Evolutionary conservation across 192 early-diverging fungal species (phyloP).

Genomic region (Coemansia sp.): DNA sequence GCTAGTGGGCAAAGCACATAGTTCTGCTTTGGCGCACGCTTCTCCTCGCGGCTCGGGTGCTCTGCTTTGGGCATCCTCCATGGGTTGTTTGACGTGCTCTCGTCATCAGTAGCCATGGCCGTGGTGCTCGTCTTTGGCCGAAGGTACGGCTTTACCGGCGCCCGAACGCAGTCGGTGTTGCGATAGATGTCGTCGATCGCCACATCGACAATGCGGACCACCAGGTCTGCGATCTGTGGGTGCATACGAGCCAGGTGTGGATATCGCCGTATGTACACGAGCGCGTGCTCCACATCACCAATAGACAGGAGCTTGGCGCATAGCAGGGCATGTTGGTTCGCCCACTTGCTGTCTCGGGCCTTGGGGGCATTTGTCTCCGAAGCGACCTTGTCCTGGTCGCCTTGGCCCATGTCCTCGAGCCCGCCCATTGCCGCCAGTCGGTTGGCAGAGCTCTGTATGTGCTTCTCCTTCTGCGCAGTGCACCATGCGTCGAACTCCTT

Average conservation of each 20-base stretch:
- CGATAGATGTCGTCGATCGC: conserved; percentile 19
- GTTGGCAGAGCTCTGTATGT: neutral
- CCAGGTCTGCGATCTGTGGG: conserved; percentile 25
- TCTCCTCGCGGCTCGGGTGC: too few species aligned
- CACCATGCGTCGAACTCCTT: conserved; percentile 30
- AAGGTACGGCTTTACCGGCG: conserved; percentile 11
- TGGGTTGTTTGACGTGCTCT: neutral
- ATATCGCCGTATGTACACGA: conserved; percentile 29
- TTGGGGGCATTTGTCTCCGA: neutral
- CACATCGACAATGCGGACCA: conserved; percentile 22
- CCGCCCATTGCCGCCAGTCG: conserved; percentile 29
- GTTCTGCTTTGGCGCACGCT: too few species aligned
- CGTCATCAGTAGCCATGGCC: neutral
- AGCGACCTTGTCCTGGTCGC: neutral
- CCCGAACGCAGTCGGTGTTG: conserved; percentile 28
- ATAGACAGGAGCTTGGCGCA: conserved; percentile 38
- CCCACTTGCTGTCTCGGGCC: conserved; percentile 4
- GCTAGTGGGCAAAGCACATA: conserved; percentile 24
- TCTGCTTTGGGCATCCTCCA: conserved; percentile 9
- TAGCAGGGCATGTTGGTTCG: conserved; percentile 37
- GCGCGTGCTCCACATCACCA: conserved; percentile 22
- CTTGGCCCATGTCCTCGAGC: conserved; percentile 17
- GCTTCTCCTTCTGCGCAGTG: conserved; percentile 19
- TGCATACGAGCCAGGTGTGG: conserved; percentile 31
- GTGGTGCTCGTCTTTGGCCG: neutral